These are phyloP conservation scores for Globisporangium orthogonon DNA, from an alignment of 352 stramenopile species.

Conservation along the genomic window DNA sequence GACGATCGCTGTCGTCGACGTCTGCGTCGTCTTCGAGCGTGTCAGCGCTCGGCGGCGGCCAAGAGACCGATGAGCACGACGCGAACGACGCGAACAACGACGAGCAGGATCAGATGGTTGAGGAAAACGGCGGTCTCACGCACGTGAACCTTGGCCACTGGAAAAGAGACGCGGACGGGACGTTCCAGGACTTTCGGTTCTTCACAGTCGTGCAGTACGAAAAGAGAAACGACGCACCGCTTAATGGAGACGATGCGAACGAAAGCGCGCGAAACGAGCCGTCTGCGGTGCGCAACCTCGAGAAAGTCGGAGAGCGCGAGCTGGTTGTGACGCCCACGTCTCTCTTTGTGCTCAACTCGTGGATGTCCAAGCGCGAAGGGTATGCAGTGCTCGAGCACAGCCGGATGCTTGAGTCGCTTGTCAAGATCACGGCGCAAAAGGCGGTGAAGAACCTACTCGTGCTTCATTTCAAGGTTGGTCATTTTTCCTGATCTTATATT, in stretches of 20 bases:
- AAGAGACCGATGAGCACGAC: constrained; percentile 9
- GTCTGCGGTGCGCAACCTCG: not conserved
- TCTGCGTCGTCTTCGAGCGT: constrained; percentile 6
- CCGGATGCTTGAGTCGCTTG: constrained; percentile 41
- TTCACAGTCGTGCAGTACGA: constrained; percentile 34
- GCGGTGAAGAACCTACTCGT: constrained; percentile 57
- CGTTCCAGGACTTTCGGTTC: constrained; percentile 41
- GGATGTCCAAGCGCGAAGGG: constrained; percentile 29
- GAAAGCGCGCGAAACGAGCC: not conserved
- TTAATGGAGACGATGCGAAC: not conserved
- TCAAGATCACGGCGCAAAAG: constrained; percentile 48
- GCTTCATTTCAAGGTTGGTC: constrained; percentile 64
- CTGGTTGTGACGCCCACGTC: constrained; percentile 55
- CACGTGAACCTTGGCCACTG: constrained; percentile 41
- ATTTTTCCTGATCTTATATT: too few species aligned
- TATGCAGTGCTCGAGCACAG: constrained; percentile 58
- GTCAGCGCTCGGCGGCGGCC: constrained; percentile 2
- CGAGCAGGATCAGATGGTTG: constrained; percentile 13
- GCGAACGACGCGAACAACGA: constrained; percentile 12
- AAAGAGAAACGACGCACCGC: not conserved
- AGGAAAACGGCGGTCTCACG: constrained; percentile 15
- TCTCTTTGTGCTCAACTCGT: constrained; percentile 41
- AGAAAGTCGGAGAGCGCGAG: constrained; percentile 50
- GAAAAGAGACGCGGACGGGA: constrained; percentile 27
- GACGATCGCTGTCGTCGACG: constrained; percentile 27